Evolutionary conservation across 2,329 filamentous ascomycete species (phyloP), one percentile per base, ranked within the genome.

Genomic region (Verticillium zaregamsianum): DNA sequence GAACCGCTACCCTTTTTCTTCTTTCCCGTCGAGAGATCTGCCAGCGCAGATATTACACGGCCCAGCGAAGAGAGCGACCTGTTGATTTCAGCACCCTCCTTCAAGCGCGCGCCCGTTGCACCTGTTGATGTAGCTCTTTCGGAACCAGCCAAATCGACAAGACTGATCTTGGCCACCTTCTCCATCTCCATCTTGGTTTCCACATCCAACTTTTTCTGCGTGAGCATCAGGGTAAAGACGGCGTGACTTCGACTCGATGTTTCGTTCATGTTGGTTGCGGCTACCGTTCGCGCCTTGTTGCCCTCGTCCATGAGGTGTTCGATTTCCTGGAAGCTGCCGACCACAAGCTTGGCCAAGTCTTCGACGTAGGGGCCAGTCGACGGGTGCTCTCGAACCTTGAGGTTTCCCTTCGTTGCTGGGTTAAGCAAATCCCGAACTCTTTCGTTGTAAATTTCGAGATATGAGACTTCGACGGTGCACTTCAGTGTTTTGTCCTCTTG

Each of bases 251-350:
- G 90, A 85, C 93, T 97, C 63, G 93, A 97, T 0, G 96, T 99
- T 77, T 98, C 95, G 82, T 99, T 99, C 95, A 99, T 99, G 84
- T 98, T 99, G 45, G 95, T 99, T 8, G 95, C 95, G 3, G 95
- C 95, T 45, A 99, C 95, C 0, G 95, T 99, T 81, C 95, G 86
- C 37, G 95, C 95, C 78, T 99, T 99, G 82, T 99, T 99, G 71
- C 95, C 95, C 77, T 98, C 94, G 73, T 99, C 95, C 95, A 99
- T 99, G 70, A 99, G 80, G 72, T 97, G 89, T 72, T 99, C 95
- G 67, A 99, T 98, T 73, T 99, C 96, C 60, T 90, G 84, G 73
- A 99, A 98, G 63, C 92, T 94, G 68, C 92, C 87, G 49, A 99
- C 95, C 1, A 95, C 92, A 63, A 99, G 80, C 75, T 99, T 98